phyloP scores from a whole-genome alignment of 2,329 filamentous ascomycete species.

The Atkinsonella texensis region DNA sequence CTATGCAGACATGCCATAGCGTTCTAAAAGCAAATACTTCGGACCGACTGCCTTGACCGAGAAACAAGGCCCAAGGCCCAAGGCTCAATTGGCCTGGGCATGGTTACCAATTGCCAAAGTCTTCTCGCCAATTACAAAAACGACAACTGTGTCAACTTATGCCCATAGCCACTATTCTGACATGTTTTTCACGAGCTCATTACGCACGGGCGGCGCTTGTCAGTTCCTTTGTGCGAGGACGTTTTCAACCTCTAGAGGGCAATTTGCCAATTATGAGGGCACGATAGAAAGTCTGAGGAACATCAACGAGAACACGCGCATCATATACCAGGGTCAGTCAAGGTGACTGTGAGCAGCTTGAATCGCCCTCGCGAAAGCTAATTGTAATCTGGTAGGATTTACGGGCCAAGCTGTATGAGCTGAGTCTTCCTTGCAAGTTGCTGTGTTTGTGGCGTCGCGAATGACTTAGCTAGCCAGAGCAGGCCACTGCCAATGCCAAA shows the following conservation, averaged over 20 bases:
- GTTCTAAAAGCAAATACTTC: no score
- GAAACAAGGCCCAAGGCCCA: no score
- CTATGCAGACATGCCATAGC: no score
- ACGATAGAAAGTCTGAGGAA: constrained; percentile 19
- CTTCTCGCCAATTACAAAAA: no score
- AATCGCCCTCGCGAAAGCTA: neutral
- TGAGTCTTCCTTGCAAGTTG: neutral
- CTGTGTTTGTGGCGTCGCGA: neutral
- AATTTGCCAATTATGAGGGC: constrained; percentile 10
- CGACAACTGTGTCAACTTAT: no score
- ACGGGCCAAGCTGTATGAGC: constrained; percentile 24
- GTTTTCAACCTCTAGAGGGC: neutral
- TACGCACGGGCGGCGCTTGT: neutral
- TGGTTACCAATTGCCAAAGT: no score
- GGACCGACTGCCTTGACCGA: no score
- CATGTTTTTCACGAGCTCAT: neutral
- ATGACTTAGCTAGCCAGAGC: neutral
- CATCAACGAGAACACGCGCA: constrained; percentile 16
- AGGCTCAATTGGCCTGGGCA: no score
- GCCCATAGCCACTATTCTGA: no score
- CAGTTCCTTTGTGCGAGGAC: neutral
- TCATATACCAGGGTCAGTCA: constrained; percentile 23
- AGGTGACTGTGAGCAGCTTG: neutral
- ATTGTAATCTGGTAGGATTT: constrained; percentile 17
- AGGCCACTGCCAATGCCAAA: constrained; percentile 26